Conservation (phyloP, 2,329 filamentous ascomycete genomes). For the Rutstroemia sp. region DNA sequence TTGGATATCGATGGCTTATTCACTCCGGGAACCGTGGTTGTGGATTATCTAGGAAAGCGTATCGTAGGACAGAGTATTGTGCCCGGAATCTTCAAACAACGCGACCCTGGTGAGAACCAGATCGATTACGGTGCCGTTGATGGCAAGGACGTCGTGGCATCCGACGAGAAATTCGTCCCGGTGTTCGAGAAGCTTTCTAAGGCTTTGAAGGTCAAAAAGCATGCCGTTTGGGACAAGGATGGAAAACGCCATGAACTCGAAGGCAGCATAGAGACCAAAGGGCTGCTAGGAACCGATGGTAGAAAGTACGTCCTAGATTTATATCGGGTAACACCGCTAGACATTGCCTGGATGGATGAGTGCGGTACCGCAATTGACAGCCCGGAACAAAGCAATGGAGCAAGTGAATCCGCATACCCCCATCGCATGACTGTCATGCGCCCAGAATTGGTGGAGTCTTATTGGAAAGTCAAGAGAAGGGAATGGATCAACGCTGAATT, state of each 20-base stretch:
- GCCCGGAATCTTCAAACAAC: constrained; percentile 97
- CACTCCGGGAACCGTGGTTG: constrained; percentile 90
- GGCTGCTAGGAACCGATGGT: constrained; percentile 91
- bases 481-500: constrained; percentile 81
- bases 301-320: constrained; percentile 96
- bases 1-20: constrained; percentile 92
- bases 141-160: constrained; percentile 89
- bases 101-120: constrained; percentile 94
- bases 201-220: constrained; percentile 84
- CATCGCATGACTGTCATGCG: constrained; percentile 94
- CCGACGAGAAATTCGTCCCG: constrained; percentile 76
- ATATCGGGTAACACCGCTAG: constrained; percentile 88
- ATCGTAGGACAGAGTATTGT: constrained; percentile 98
- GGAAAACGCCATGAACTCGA: constrained; percentile 84
- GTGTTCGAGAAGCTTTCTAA: constrained; percentile 89
- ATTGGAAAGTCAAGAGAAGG: constrained; percentile 77
- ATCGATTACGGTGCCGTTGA: constrained; percentile 98
- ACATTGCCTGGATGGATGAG: constrained; percentile 86
- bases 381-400: constrained; percentile 28
- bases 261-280: constrained; percentile 95
- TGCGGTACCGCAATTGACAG: constrained; percentile 41
- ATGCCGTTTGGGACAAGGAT: constrained; percentile 97
- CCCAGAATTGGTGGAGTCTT: constrained; percentile 80
- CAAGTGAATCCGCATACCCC: constrained; percentile 52
- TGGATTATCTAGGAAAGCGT: constrained; percentile 95